Conservation (phyloP, 257 asterid species). For the Nicotiana paniculata region DNA sequence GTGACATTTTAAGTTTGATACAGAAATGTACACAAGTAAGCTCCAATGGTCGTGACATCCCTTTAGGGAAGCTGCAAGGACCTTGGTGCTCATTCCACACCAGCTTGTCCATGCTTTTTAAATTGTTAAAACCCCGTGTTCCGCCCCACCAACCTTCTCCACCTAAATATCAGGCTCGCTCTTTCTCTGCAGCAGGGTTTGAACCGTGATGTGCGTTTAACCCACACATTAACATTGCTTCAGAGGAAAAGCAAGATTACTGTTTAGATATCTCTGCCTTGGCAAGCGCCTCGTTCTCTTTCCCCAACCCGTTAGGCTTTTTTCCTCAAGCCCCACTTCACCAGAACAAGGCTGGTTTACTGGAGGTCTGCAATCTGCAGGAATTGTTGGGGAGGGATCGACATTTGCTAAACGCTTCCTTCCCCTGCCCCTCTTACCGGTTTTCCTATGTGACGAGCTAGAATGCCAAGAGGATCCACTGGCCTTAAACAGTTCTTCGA, state of each 20-base stretch:
- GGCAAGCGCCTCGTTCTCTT: slow-evolving; percentile 69
- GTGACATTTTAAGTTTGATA: background rate
- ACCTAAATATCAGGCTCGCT: too few species aligned
- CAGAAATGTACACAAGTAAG: background rate
- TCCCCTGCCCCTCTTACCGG: slow-evolving; percentile 29
- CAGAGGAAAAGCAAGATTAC: slow-evolving; percentile 23
- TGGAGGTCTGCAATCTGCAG: slow-evolving; percentile 11
- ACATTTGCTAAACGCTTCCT: slow-evolving; percentile 29
- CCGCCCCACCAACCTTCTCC: background rate
- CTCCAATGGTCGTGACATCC: background rate
- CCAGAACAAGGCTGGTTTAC: slow-evolving; percentile 22
- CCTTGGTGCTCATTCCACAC: background rate
- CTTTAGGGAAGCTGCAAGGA: background rate
- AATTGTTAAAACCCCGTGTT: background rate
- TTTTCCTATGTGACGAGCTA: slow-evolving; percentile 18
- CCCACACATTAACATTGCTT: slow-evolving; percentile 8
- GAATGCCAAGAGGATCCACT: slow-evolving; percentile 28
- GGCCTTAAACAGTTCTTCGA: slow-evolving; percentile 45
- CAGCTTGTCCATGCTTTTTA: background rate
- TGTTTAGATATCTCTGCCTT: slow-evolving; percentile 41
- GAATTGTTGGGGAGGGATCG: slow-evolving; percentile 8
- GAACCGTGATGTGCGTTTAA: background rate
- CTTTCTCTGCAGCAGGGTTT: background rate
- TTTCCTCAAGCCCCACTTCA: slow-evolving; percentile 25
- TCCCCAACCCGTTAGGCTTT: slow-evolving; percentile 62